phyloP scores from a whole-genome alignment of 2,329 filamentous ascomycete species.

The Sporothrix sp. region DNA sequence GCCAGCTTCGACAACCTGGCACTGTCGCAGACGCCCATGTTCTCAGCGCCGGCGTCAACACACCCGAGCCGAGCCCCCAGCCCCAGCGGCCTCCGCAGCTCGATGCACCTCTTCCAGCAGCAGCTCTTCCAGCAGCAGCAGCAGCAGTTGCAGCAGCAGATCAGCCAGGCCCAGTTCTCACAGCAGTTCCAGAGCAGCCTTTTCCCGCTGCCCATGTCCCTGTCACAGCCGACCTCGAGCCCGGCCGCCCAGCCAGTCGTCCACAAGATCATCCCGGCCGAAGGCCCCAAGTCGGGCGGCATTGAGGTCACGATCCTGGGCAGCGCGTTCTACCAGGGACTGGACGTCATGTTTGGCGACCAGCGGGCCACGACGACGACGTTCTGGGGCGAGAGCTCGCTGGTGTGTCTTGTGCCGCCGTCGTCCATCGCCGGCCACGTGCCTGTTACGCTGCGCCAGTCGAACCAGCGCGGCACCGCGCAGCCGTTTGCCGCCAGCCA shows the following conservation, averaged over 20 bases:
- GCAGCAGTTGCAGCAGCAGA: slow-evolving; percentile 23
- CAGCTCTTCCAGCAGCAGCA: slow-evolving; percentile 27
- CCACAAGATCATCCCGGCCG: slow-evolving; percentile 71
- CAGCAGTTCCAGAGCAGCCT: slow-evolving; percentile 40
- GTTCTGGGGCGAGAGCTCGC: slow-evolving; percentile 69
- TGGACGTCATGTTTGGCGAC: slow-evolving; percentile 77
- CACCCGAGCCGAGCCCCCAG: slow-evolving; percentile 72
- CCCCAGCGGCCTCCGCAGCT: slow-evolving; percentile 46
- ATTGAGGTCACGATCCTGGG: slow-evolving; percentile 82
- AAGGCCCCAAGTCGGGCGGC: slow-evolving; percentile 73
- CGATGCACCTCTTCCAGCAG: slow-evolving; percentile 34
- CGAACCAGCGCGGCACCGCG: slow-evolving; percentile 27
- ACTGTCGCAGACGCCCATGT: slow-evolving; percentile 46
- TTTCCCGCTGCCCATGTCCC: slow-evolving; percentile 40
- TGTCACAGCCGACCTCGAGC: slow-evolving; percentile 22
- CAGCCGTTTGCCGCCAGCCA: slow-evolving; percentile 30
- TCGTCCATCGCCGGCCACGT: slow-evolving; percentile 58
- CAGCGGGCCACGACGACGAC: slow-evolving; percentile 59
- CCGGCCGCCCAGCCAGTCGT: slow-evolving; percentile 45
- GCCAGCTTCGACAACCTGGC: slow-evolving; percentile 56
- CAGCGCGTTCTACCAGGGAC: slow-evolving; percentile 62
- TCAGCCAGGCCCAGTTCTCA: slow-evolving; percentile 31
- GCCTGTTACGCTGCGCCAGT: slow-evolving; percentile 57
- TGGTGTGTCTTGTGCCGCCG: slow-evolving; percentile 70
- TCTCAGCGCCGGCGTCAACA: slow-evolving; percentile 61